These are phyloP conservation scores for Gnetum montanum DNA, from an alignment of 75 land plant genomes.

Conservation along the genomic window DNA sequence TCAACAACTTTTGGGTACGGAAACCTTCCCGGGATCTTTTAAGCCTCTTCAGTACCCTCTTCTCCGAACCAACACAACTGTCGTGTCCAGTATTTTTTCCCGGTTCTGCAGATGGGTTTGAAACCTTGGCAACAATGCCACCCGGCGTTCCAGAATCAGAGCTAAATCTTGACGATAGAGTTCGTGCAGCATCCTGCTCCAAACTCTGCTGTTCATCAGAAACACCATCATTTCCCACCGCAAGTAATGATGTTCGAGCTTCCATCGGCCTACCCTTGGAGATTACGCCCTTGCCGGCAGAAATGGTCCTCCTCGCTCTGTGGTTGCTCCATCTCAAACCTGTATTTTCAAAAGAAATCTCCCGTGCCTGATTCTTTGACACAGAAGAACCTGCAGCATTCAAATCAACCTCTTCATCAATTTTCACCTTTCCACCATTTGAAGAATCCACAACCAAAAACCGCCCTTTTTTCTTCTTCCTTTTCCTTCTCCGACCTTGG, in stretches of 20 bases:
- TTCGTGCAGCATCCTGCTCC: slow-evolving; percentile 68
- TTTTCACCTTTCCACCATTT: neutral
- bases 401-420: neutral
- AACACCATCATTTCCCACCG: neutral
- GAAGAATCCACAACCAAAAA: neutral
- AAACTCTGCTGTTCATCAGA: slow-evolving; percentile 53
- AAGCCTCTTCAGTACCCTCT: slow-evolving; percentile 50
- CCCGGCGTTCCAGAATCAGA: slow-evolving; percentile 29
- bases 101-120: slow-evolving; percentile 14
- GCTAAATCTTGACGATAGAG: slow-evolving; percentile 59
- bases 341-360: slow-evolving; percentile 1
- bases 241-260: neutral
- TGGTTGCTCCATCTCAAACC: slow-evolving; percentile 6
- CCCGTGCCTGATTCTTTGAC: neutral
- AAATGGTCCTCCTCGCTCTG: neutral
- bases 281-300: neutral
- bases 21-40: slow-evolving; percentile 17
- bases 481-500: neutral
- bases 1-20: too few species aligned
- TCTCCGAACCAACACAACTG: slow-evolving; percentile 15
- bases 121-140: slow-evolving; percentile 2
- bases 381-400: neutral
- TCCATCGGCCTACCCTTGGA: neutral
- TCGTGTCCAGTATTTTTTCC: slow-evolving; percentile 10
- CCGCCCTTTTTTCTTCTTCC: neutral